Evolutionary conservation across 192 early-diverging fungal genomes (phyloP).

Genomic region (Coemansia sp.): DNA sequence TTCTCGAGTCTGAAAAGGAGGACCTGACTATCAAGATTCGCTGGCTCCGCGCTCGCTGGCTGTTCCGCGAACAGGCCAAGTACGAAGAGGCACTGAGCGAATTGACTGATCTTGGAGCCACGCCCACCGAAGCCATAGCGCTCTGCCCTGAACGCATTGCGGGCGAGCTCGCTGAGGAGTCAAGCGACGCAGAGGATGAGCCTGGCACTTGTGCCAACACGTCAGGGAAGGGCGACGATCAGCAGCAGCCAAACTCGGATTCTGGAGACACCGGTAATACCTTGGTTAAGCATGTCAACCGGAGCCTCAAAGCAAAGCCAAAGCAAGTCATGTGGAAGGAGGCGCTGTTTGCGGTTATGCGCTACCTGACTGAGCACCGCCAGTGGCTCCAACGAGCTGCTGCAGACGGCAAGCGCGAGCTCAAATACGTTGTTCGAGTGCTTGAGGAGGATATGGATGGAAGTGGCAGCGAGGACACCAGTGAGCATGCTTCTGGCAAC

Average conservation of each 20-base stretch:
- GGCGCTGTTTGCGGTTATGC: conserved; percentile 61
- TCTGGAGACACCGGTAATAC: conserved; percentile 1
- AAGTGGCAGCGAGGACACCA: conserved; percentile 3
- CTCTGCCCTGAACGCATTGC: conserved; percentile 69
- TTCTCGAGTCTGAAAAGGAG: conserved; percentile 64
- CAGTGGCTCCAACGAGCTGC: conserved; percentile 63
- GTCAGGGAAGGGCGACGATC: conserved; percentile 2
- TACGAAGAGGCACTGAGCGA: conserved; percentile 65
- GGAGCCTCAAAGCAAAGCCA: background rate
- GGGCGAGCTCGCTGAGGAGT: conserved; percentile 52
- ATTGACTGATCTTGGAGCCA: conserved; percentile 62
- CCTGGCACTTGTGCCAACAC: conserved; percentile 7
- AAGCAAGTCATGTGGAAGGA: conserved; percentile 41
- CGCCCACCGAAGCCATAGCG: conserved; percentile 63
- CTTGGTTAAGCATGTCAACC: background rate
- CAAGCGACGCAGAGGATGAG: conserved; percentile 5
- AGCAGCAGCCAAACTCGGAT: background rate
- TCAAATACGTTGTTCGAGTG: conserved; percentile 40
- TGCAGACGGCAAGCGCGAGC: conserved; percentile 22
- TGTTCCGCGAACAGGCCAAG: conserved; percentile 56
- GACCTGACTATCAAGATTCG: conserved; percentile 61
- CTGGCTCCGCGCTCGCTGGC: conserved; percentile 63
- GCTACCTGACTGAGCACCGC: conserved; percentile 85
- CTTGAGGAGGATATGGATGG: conserved; percentile 26
- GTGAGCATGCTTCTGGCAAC: background rate